These are phyloP conservation scores for Periconia digitata DNA, from an alignment of 2,329 filamentous ascomycete species.

Conservation along the genomic window DNA sequence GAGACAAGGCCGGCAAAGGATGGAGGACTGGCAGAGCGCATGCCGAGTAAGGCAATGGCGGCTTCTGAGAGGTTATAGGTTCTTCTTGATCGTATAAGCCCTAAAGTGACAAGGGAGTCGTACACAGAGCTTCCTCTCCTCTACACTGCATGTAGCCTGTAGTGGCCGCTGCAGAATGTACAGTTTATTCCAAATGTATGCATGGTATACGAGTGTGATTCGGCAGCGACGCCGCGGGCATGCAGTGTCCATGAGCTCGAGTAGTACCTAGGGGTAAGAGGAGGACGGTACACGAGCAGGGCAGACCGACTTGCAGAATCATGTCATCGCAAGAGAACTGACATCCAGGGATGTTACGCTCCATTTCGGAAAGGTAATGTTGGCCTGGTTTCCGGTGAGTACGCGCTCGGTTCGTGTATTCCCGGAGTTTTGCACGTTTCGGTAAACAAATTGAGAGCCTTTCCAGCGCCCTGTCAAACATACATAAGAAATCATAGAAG, in stretches of 20 bases:
- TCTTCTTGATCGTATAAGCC: slow-evolving; percentile 17
- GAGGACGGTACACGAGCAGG: too few relatives aligned
- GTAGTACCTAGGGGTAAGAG: too few relatives aligned
- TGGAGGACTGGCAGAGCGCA: slow-evolving; percentile 9
- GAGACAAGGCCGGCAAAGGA: slow-evolving; percentile 1
- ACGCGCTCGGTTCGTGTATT: too few relatives aligned
- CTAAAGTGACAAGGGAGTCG: slow-evolving; percentile 10
- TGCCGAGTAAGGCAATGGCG: slow-evolving; percentile 8
- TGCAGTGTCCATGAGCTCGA: too few relatives aligned
- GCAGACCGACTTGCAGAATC: too few relatives aligned
- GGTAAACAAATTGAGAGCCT: too few relatives aligned
- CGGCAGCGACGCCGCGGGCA: slow-evolving; percentile 11
- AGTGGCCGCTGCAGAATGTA: too few relatives aligned
- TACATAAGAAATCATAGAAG: too few relatives aligned
- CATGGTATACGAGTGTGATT: not conserved
- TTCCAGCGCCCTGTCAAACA: too few relatives aligned
- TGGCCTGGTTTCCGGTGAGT: slow-evolving; percentile 21
- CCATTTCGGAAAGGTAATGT: slow-evolving; percentile 12
- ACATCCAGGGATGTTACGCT: slow-evolving; percentile 1
- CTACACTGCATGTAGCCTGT: slow-evolving; percentile 7
- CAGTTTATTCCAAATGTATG: not conserved
- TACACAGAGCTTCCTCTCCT: slow-evolving; percentile 10
- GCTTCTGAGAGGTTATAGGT: slow-evolving; percentile 3
- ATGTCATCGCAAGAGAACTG: too few relatives aligned
- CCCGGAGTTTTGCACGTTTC: too few relatives aligned